Percentiles rank a stretch among this genome's conserved stretches.
These are phyloP conservation scores for Mycena belliarum DNA, from an alignment of 768 basidiomycete genomes.

Conservation along the genomic window DNA sequence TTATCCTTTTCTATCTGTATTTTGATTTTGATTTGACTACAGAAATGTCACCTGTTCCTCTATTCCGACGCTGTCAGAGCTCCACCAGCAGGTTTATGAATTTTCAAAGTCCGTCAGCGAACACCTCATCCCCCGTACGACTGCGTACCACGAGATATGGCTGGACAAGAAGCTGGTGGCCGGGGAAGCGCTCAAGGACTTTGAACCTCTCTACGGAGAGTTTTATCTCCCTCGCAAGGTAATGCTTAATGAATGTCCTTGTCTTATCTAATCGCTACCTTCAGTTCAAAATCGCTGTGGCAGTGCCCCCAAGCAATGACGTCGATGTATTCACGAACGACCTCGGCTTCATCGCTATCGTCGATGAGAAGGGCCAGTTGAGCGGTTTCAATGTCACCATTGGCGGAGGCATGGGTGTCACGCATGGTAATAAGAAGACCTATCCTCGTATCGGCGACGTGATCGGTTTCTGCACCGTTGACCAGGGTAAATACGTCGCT, in stretches of 20 bases:
- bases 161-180: constrained; percentile 95
- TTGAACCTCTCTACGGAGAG: constrained; percentile 96
- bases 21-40: no score
- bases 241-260: constrained; percentile 11
- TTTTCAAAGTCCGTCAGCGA: constrained; percentile 85
- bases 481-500: constrained; percentile 83
- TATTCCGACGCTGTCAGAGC: constrained; percentile 84
- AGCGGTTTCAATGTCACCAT: constrained; percentile 92
- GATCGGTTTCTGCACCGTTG: constrained; percentile 89
- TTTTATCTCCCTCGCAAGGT: constrained; percentile 97
- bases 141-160: constrained; percentile 99
- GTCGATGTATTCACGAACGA: constrained; percentile 96
- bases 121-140: constrained; percentile 85
- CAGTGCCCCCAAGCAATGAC: constrained; percentile 95
- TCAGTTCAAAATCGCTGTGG: constrained; percentile 96
- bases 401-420: constrained; percentile 99
- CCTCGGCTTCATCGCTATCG: constrained; percentile 94
- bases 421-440: constrained; percentile 98
- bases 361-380: constrained; percentile 71
- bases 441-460: constrained; percentile 88
- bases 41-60: constrained; percentile 92
- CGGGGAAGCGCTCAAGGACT: constrained; percentile 90
- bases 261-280: constrained; percentile 8
- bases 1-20: no score
- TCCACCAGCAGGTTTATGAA: constrained; percentile 81